Percentiles rank a stretch among this genome's conserved stretches.
These are phyloP conservation scores for Suillus spraguei DNA, from an alignment of 768 basidiomycete genomes.

Conservation along the genomic window DNA sequence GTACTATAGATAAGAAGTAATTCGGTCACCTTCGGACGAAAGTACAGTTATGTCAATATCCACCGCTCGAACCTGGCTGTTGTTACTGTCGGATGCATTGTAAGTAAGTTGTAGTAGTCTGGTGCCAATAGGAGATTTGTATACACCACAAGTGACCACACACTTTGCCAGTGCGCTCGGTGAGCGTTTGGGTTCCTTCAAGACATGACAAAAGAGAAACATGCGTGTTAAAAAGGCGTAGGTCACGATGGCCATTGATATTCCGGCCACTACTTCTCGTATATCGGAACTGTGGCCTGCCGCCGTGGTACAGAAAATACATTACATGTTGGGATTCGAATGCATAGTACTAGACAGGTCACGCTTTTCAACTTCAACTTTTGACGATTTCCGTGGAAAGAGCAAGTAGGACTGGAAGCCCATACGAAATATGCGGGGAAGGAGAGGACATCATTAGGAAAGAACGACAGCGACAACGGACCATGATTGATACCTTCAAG, in stretches of 20 bases:
- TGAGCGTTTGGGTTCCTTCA: neutral
- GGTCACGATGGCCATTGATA: neutral
- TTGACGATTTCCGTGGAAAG: neutral
- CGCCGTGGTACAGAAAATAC: neutral
- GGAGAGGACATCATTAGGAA: neutral
- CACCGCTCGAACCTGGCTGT: neutral
- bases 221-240: neutral
- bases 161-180: neutral
- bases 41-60: neutral
- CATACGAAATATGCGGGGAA: neutral
- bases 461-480: neutral
- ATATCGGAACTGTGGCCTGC: neutral
- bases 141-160: neutral
- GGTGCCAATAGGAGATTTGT: neutral
- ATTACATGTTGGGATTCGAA: neutral
- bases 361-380: neutral
- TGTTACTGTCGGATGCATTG: neutral
- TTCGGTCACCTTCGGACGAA: constrained; percentile 4
- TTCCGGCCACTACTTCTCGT: neutral
- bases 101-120: neutral
- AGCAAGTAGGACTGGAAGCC: neutral
- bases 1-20: neutral
- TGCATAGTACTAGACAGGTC: neutral
- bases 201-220: neutral
- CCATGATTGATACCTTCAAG: neutral